A percentile compares a stretch with the other conserved stretches of the same genome.
Evolutionary conservation across 345 rosid species (phyloP).

Genomic region (Camelina neglecta): DNA sequence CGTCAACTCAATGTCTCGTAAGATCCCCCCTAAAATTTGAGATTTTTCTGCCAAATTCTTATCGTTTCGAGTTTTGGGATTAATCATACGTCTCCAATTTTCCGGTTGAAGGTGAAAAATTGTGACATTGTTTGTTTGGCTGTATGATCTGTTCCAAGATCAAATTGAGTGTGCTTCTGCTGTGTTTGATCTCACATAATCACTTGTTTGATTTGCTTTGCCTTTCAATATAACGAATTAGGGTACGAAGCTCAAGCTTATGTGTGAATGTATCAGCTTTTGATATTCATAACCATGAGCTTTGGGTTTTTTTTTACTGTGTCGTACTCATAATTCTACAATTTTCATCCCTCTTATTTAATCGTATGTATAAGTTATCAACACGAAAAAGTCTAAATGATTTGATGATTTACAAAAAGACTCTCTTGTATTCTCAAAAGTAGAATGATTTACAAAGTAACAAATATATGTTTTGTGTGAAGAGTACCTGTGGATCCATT

Average conservation of each 20-base stretch:
- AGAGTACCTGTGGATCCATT: slow-evolving; percentile 96
- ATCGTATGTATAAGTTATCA: too few species aligned
- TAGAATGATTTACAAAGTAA: slow-evolving; percentile 1
- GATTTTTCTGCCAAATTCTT: not conserved
- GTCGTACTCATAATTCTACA: not conserved
- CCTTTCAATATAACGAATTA: not conserved
- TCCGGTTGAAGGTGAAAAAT: not conserved
- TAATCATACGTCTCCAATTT: not conserved
- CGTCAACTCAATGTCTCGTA: slow-evolving; percentile 95
- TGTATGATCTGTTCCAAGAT: not conserved
- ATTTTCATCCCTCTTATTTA: not conserved
- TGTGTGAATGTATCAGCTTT: slow-evolving; percentile 15
- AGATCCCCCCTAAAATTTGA: not conserved
- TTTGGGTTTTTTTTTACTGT: not conserved
- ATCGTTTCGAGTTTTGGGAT: not conserved
- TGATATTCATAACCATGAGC: not conserved
- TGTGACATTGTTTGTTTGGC: not conserved
- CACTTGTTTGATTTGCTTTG: slow-evolving; percentile 1
- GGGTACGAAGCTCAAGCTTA: slow-evolving; percentile 3
- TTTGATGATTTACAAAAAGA: too few species aligned
- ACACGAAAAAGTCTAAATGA: too few species aligned
- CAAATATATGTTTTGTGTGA: slow-evolving; percentile 16
- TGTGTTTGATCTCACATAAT: slow-evolving; percentile 2
- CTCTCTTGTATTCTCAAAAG: not conserved
- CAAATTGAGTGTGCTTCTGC: not conserved